Evolutionary conservation across 345 rosid genomes (phyloP), one percentile per base, ranked within the genome.

Genomic region (Kandelia obovata): DNA sequence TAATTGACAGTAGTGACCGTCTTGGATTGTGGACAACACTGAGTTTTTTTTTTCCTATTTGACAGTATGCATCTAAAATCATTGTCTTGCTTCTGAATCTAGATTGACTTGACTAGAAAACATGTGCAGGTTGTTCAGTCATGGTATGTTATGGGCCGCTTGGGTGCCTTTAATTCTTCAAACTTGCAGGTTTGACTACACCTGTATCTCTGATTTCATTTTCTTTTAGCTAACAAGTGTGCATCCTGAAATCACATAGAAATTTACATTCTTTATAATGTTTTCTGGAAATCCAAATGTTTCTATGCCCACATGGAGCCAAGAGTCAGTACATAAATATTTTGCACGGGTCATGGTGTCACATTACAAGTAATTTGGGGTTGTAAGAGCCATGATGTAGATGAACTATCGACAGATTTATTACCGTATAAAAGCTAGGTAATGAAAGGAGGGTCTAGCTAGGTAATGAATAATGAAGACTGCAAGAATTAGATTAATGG

Each of bases 111-210:
- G n/a, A 17, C 27, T 17, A 17, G 35, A 62, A 35, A 15, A 61
- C 55, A 16, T 51, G 5, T 74, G 77, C 92, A 94, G 98, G 89
- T 83, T 64, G 81, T 91, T 71, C 97, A 89, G 72, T 85, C 98
- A 27, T 91, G 97, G 97, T 91, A 94, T 82, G 91, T 91, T 72
- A 91, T 94, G 98, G 97, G 98, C 55, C 80, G 97, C 62, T 72
- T 91, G 69, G 98, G 98, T 53, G 91, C 92, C 77, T 94, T 91
- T 81, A 94, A 94, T 81, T 86, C 96, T 70, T 85, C 90, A 23
- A 94, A 94, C 73, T 74, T 94, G 76, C 98, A 93, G 98, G 98
- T 93, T 81, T 78, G 37, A 77, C 63, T 66, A 60, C 72, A 65
- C 26, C 60, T 64, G 6, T 9, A 23, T 57, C 58, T 35, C 35